These are phyloP conservation scores for Wickerhamomyces rabaulensis DNA, from an alignment of 805 yeast genomes.

Conservation along the genomic window DNA sequence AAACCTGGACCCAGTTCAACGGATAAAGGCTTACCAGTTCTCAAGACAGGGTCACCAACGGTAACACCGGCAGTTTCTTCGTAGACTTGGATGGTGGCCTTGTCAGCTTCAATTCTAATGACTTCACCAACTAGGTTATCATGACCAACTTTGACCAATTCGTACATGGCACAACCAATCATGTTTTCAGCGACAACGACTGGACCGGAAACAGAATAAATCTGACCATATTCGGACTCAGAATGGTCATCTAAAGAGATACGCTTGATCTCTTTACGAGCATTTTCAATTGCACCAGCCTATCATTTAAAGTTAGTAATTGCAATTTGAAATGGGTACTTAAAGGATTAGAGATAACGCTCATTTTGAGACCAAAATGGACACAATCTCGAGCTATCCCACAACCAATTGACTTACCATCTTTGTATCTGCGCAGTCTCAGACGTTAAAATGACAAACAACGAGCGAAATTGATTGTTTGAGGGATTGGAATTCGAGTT, in stretches of 20 bases:
- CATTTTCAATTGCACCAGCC: constrained; percentile 98
- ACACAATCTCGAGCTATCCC: background rate
- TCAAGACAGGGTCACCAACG: constrained; percentile 96
- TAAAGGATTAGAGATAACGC: no score
- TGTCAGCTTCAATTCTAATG: constrained; percentile 92
- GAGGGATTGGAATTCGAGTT: background rate
- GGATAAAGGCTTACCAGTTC: constrained; percentile 98
- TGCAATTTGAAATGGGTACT: no score
- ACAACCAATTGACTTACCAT: background rate
- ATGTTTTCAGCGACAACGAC: constrained; percentile 96
- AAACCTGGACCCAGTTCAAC: constrained; percentile 99
- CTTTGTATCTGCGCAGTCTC: background rate
- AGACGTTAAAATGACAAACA: background rate
- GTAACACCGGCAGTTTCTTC: constrained; percentile 99
- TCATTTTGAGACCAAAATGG: no score
- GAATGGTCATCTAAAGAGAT: constrained; percentile 69
- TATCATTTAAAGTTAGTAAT: constrained; percentile 5
- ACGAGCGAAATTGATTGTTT: background rate
- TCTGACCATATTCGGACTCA: constrained; percentile 81
- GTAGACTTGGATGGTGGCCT: constrained; percentile 97
- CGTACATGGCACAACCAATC: constrained; percentile 99
- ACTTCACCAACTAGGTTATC: constrained; percentile 97
- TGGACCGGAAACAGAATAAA: constrained; percentile 96
- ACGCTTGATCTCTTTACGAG: constrained; percentile 88
- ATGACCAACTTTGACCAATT: constrained; percentile 96